phyloP scores from a whole-genome alignment of 768 basidiomycete genomes.

The Floccularia luteovirens region DNA sequence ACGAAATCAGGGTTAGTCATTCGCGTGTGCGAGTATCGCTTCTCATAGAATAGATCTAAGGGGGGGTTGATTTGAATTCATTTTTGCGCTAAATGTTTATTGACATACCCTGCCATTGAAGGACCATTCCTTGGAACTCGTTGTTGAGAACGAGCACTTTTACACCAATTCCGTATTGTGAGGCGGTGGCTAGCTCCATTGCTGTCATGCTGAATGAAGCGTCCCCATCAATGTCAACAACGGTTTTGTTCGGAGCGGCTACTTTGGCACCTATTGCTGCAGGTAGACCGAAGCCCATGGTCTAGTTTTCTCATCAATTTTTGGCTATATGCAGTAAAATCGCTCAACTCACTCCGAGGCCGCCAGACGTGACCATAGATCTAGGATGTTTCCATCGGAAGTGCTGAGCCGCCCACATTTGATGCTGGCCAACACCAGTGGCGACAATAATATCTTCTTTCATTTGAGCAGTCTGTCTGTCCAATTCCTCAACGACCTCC shows the following conservation, averaged over 20 bases:
- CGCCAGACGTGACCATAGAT: constrained; percentile 89
- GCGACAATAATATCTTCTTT: constrained; percentile 86
- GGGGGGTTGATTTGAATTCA: constrained; percentile 1
- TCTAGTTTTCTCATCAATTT: too few species aligned
- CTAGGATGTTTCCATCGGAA: constrained; percentile 87
- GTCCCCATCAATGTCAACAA: constrained; percentile 96
- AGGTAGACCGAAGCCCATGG: constrained; percentile 98
- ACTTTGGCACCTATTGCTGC: constrained; percentile 96
- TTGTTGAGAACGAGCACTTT: constrained; percentile 93
- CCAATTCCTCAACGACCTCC: constrained; percentile 91
- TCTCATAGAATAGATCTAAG: constrained; percentile 88
- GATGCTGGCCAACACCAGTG: constrained; percentile 98
- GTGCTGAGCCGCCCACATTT: constrained; percentile 98
- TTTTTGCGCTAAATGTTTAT: constrained; percentile 11
- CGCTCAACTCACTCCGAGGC: constrained; percentile 69
- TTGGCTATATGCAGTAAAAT: constrained; percentile 19
- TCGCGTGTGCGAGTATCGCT: constrained; percentile 91
- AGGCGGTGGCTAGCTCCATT: constrained; percentile 95
- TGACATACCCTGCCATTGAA: constrained; percentile 89
- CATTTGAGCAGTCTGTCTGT: constrained; percentile 65
- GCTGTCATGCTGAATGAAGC: constrained; percentile 99
- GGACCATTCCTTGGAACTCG: constrained; percentile 98
- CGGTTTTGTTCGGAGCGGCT: constrained; percentile 86
- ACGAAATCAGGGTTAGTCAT: constrained; percentile 98
- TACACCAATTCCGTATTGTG: constrained; percentile 88